These are phyloP conservation scores for Beauveria caledonica DNA, from an alignment of 2,329 filamentous ascomycete species.

Conservation along the genomic window DNA sequence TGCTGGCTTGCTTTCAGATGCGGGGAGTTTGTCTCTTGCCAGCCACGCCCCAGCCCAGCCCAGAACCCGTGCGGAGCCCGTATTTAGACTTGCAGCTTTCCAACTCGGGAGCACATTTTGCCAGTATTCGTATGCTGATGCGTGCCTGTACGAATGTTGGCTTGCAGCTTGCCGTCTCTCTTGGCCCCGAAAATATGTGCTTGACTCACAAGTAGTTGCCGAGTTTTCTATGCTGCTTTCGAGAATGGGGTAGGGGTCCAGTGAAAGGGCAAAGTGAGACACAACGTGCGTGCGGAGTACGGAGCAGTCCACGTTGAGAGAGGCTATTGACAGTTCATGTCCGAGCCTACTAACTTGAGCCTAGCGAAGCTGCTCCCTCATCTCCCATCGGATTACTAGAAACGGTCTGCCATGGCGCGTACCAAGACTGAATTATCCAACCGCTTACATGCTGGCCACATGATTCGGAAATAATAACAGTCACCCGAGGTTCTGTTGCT, in stretches of 20 bases:
- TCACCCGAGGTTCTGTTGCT: background rate
- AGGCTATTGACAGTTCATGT: too few relatives aligned
- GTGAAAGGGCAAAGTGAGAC: background rate
- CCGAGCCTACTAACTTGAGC: background rate
- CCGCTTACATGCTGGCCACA: conserved; percentile 1
- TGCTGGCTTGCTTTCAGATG: background rate
- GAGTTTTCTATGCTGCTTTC: background rate
- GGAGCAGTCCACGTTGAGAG: too few relatives aligned
- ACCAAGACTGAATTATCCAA: background rate
- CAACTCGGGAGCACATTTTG: background rate
- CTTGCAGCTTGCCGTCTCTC: too few relatives aligned
- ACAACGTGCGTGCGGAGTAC: background rate
- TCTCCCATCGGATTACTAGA: conserved; percentile 4
- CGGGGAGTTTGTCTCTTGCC: conserved; percentile 1
- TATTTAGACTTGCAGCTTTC: background rate
- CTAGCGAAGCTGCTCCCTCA: background rate
- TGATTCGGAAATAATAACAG: background rate
- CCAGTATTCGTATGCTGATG: too few relatives aligned
- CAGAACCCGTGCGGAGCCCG: background rate
- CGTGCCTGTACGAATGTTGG: too few relatives aligned
- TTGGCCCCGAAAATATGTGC: too few relatives aligned
- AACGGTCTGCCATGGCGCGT: background rate
- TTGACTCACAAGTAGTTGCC: background rate
- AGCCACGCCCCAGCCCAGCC: background rate
- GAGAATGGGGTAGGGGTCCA: background rate